Base-by-base conservation (phyloP, 2,329 filamentous ascomycete species). In the Aspergillus awamori region DNA sequence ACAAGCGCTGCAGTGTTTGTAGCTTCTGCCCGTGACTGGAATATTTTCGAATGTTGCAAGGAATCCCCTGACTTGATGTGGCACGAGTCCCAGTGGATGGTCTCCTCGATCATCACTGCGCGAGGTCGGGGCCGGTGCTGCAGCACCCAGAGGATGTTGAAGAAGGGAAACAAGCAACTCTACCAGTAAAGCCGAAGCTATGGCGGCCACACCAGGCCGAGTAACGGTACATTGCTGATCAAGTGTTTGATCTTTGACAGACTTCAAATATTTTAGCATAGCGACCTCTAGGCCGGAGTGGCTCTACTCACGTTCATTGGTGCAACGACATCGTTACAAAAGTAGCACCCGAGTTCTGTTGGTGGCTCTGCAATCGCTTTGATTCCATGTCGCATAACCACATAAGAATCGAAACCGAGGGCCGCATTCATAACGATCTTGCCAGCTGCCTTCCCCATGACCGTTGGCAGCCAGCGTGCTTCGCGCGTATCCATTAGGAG, bases 161-260 rank as follows among this genome's bases (percentile, higher is more conserved):
- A 97, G 81, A 38, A 97, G 80, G 61, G 91, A 96, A 8, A 93
- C 88, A 28, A 99, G 84, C 5, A 98, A 83, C 76, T 99, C 95
- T 52, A 98, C 94, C 5, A 97, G 84, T 36, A 96, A 83, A 2
- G 92, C 92, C 2, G 95, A 97, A 7, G 95, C 95, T 59, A 97
- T 95, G 8, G 93, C 89, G 13, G 95, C 94, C 38, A 97, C 88
- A 15, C 95, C 95, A 0, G 95, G 95, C 8, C 95, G 87, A 2
- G 95, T 99, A 20, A 99, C 95, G 0, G 95, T 99, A 77, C 95
- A 99, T 78, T 98, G 95, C 75, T 99, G 95, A 74, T 99, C 95
- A 10, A 99, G 87, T 0, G 95, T 98, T 69, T 93, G 91, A 71
- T 97, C 93, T 77, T 94, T 97, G 72, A 97, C 86, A 2, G 93